These are phyloP conservation scores for Clonostachys sp. DNA, from an alignment of 2,329 filamentous ascomycete species.

Conservation along the genomic window DNA sequence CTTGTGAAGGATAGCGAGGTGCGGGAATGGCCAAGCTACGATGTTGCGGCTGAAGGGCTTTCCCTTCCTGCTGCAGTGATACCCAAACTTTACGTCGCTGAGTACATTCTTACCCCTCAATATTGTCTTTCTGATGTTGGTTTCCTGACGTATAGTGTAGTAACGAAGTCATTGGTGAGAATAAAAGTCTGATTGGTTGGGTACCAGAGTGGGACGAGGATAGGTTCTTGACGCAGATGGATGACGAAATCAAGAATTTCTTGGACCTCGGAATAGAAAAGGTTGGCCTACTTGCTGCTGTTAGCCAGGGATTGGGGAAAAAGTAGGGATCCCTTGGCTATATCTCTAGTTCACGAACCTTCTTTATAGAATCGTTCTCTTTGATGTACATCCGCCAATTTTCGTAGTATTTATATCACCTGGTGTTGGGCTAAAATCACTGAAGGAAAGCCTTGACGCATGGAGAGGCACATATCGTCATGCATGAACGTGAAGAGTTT, in stretches of 20 bases:
- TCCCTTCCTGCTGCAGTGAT: slow-evolving; percentile 18
- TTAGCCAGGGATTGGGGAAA: too few species aligned
- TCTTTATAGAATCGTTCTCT: too few species aligned
- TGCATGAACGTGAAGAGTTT: too few species aligned
- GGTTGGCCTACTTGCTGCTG: too few species aligned
- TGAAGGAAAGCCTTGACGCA: too few species aligned
- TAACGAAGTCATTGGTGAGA: slow-evolving; percentile 9
- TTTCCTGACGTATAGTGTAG: background rate
- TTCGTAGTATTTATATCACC: too few species aligned
- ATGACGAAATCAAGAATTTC: slow-evolving; percentile 16
- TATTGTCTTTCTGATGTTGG: background rate
- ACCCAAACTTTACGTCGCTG: slow-evolving; percentile 13
- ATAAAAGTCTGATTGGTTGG: slow-evolving; percentile 14
- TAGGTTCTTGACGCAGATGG: slow-evolving; percentile 13
- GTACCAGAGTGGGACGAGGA: slow-evolving; percentile 16
- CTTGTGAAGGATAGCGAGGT: slow-evolving; percentile 15
- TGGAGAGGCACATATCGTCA: too few species aligned
- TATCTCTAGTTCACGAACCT: too few species aligned
- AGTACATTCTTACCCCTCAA: slow-evolving; percentile 9
- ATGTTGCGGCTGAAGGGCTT: slow-evolving; percentile 20
- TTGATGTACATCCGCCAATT: too few species aligned
- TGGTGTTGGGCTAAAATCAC: too few species aligned
- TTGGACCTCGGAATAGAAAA: slow-evolving; percentile 5
- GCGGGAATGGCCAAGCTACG: slow-evolving; percentile 20
- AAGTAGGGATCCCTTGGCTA: too few species aligned